phyloP scores from a whole-genome alignment of 495 filamentous ascomycete species.

The Neurospora sp. region DNA sequence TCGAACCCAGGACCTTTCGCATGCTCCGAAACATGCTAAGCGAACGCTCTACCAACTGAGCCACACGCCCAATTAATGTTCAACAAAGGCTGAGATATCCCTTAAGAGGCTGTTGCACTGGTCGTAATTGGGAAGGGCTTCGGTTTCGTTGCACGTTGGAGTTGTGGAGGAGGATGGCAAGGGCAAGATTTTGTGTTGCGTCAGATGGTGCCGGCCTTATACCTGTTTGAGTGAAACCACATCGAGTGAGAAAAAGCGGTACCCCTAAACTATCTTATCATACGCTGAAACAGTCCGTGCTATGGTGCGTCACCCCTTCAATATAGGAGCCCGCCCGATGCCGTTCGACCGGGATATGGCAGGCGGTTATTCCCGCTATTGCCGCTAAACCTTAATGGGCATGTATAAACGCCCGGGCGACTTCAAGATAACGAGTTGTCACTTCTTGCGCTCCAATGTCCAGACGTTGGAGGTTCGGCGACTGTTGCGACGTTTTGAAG shows the following conservation, averaged over 20 bases:
- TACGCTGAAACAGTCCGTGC: no score
- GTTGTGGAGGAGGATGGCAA: background rate
- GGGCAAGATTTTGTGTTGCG: no score
- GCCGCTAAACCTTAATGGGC: background rate
- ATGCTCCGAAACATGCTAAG: background rate
- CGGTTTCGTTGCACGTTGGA: background rate
- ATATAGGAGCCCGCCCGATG: background rate
- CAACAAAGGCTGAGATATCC: background rate
- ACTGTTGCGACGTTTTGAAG: background rate
- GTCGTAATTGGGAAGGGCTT: background rate
- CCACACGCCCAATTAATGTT: background rate
- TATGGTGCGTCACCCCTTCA: background rate
- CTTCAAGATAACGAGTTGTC: background rate
- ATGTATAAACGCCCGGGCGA: background rate
- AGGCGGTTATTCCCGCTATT: background rate
- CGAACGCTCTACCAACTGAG: background rate
- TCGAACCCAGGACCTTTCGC: background rate
- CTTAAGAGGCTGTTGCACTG: background rate
- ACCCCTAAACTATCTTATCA: no score
- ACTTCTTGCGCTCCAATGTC: background rate
- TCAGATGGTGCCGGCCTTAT: no score
- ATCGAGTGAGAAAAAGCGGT: no score
- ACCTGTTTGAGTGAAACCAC: no score
- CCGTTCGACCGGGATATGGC: background rate
- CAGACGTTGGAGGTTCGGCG: background rate